Conservation (phyloP, 306 rosid genomes). For the Bauhinia variegata region DNA sequence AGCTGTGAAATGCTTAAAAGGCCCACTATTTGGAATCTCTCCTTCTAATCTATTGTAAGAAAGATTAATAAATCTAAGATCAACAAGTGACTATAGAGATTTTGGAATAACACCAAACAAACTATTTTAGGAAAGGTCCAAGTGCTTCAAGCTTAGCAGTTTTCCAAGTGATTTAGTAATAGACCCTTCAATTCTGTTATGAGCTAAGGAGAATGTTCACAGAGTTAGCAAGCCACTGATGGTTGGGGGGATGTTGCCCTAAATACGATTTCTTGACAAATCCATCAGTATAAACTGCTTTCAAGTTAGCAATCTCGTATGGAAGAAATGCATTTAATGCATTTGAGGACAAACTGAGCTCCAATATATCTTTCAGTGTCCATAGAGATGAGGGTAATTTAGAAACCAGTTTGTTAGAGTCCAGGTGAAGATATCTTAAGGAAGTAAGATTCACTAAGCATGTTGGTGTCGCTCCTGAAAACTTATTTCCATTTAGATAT, state of each 20-base stretch:
- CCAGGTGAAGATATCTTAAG: background rate
- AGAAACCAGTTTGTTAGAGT: too few relatives aligned
- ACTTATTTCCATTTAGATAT: background rate
- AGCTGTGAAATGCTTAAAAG: too few relatives aligned
- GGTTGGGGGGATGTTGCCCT: conserved; percentile 20
- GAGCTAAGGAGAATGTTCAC: background rate
- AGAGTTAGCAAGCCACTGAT: conserved; percentile 13
- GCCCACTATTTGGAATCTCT: too few relatives aligned
- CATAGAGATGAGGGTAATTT: too few relatives aligned
- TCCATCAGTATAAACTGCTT: conserved; percentile 7
- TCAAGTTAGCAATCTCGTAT: conserved; percentile 26
- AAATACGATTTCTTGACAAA: conserved; percentile 31
- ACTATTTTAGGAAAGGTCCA: too few relatives aligned
- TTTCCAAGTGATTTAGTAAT: conserved; percentile 21
- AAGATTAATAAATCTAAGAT: too few relatives aligned
- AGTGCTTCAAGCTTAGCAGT: background rate
- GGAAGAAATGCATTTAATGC: too few relatives aligned
- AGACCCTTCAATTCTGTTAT: conserved; percentile 15
- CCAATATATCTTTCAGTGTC: too few relatives aligned
- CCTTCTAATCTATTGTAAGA: too few relatives aligned
- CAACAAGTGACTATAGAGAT: too few relatives aligned
- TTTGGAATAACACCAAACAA: too few relatives aligned
- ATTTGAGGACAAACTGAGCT: too few relatives aligned
- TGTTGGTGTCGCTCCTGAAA: conserved; percentile 20
- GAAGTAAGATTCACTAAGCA: conserved; percentile 28